Percentiles rank a stretch among this genome's conserved stretches.
Evolutionary conservation across 2,329 filamentous ascomycete species (phyloP).

Genomic region (Alternaria viburni): DNA sequence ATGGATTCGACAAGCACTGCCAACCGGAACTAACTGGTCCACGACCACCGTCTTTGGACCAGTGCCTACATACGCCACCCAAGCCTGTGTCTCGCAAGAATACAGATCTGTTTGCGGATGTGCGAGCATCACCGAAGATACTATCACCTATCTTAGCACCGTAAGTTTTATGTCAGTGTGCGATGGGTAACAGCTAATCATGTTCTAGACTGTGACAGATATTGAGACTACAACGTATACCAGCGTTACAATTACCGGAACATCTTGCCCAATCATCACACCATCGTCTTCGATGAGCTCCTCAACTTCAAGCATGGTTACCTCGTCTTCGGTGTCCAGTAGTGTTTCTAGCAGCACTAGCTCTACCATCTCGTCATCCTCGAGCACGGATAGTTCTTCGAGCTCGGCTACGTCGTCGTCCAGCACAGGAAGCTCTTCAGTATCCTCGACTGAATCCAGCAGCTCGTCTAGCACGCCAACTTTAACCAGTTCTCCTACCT

Average conservation of each 20-base stretch:
- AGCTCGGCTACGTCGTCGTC: not conserved
- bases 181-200: constrained; percentile 1
- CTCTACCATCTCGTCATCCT: not conserved
- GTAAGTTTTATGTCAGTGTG: constrained; percentile 17
- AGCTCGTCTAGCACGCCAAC: not conserved
- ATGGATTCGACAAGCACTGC: constrained; percentile 13
- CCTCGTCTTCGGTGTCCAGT: not conserved
- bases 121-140: constrained; percentile 22
- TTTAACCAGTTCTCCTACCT: not conserved
- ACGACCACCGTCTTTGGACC: constrained; percentile 25
- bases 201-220: constrained; percentile 16
- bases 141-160: constrained; percentile 21
- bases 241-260: constrained; percentile 11
- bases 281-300: not conserved
- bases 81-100: constrained; percentile 15
- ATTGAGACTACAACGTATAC: constrained; percentile 20
- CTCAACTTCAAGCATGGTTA: not conserved
- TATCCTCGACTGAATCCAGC: not conserved
- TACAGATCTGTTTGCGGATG: constrained; percentile 40
- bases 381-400: not conserved
- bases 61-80: constrained; percentile 32
- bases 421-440: not conserved
- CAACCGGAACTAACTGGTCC: constrained; percentile 10
- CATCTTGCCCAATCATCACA: constrained; percentile 5
- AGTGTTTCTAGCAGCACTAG: not conserved